Base-by-base conservation (phyloP, 345 rosid species). In the Bruguiera gymnorhiza region DNA sequence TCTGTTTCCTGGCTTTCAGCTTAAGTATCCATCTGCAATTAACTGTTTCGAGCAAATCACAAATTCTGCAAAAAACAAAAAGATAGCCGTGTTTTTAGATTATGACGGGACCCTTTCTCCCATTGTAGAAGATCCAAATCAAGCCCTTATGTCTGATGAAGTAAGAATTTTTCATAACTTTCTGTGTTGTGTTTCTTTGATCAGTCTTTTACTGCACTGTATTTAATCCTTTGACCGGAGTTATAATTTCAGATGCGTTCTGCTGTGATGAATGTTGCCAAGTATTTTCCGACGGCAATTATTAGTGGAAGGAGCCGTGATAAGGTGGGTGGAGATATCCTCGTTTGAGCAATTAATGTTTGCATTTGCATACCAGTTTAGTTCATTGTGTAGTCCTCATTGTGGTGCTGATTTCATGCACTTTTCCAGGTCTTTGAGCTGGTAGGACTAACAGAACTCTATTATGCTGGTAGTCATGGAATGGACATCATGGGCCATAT, bases 381-480 rank as follows among this genome's bases (percentile, higher is more conserved):
- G 50, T 13, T 43, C 19, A 43, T 15, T 43, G 50, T 13, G 5
- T 3, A 24, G 24, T 18, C 26, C 18, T 43, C 48, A 15, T 53
- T 57, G 39, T 24, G 54, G 46, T 50, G 5, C 65, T 77, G 29
- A 71, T 43, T 34, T n/a, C 31, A 11, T 65, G 61, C 48, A 27
- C 6, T 39, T 56, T n/a, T 58, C 11, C 86, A 94, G 98, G 99
- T 90, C 16, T 89, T 75, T 70, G 77, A 89, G 67, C 81, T 95
- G 85, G 93, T 92, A 78, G 91, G 94, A 83, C 86, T 95, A 84
- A 90, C 87, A 61, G 98, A 95, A 76, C 96, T 92, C 50, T 86
- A 81, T 66, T 95, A 95, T 79, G 99, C 98, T 16, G 99, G 99
- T 76, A 90, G 99, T 73, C 99, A 95, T 75, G 99, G 98, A 53